Base-by-base conservation (phyloP, 345 rosid species). In the Eucalyptus victrix region DNA sequence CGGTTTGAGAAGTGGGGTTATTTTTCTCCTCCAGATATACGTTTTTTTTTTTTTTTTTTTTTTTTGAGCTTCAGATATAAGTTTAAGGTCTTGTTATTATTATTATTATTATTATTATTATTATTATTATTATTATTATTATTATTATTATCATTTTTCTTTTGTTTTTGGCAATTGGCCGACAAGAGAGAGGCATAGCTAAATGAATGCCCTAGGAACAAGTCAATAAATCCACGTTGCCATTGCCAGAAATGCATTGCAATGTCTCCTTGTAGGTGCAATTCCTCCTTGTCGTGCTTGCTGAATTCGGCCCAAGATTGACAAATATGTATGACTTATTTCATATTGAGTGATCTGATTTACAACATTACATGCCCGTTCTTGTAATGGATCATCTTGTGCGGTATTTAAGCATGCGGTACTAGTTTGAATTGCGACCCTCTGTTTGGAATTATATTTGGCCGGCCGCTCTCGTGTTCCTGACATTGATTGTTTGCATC, bases 41-140 rank as follows among this genome's bases (percentile, higher is more conserved):
- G 7, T 17, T 6, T 17, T 51, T 51, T 51, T 18, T 17, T 6
- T 17, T 51, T 51, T 51, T 18, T 17, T 49, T 50, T 50, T 49
- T 14, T 49, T 49, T 49, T 49, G 17, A 51, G 23, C 54, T 18
- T 1, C 9, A 51, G 9, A 51, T 51, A 51, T 51, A 51, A 51
- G 56, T 18, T 51, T 4, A 51, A 0, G 56, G 9, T 18, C 4
- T 51, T 51, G 4, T 51, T 17, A 0, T 50, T 16, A 0, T 51
- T 16, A 0, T 50, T 16, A 1, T 50, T 50, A 2, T 50, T 50
- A 5, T 49, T 49, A 13, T 49, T 49, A 49, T 49, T 49, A 49
- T 49, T 49, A 49, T 49, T 50, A 15, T 50, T 47, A 11, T 5
- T 49, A 12, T 49, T 49, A 49, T 49, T 49, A 49, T 49, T 49